Evolutionary conservation across 129 eudicot genomes (phyloP).

Genomic region (Chrysanthemum seticuspe): DNA sequence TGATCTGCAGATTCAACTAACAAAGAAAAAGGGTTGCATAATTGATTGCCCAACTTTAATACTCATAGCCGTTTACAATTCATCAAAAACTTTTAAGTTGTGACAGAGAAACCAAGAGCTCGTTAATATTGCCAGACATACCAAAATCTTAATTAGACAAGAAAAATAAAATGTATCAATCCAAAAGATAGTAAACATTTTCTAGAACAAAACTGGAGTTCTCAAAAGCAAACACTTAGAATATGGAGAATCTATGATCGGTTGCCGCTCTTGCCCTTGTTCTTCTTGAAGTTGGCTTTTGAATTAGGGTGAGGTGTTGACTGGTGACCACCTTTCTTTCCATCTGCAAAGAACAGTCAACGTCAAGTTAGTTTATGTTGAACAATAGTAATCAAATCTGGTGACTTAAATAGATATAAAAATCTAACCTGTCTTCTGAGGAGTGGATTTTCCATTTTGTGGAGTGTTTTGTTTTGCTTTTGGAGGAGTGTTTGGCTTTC

Average conservation of each 20-base stretch:
- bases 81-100: not conserved
- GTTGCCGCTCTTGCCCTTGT: slow-evolving; percentile 24
- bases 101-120: not conserved
- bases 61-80: not conserved
- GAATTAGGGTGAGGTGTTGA: slow-evolving; percentile 44
- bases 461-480: slow-evolving; percentile 20
- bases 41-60: not conserved
- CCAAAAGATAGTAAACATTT: not conserved
- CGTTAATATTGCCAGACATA: not conserved
- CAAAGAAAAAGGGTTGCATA: not conserved
- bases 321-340: slow-evolving; percentile 41
- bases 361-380: not conserved
- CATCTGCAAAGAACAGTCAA: slow-evolving; percentile 25
- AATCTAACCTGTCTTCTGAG: slow-evolving; percentile 48
- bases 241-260: slow-evolving; percentile 7
- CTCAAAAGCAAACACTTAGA: not conserved
- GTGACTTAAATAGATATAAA: not conserved
- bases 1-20: no score
- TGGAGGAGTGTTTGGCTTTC: slow-evolving; percentile 42
- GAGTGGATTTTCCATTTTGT: slow-evolving; percentile 26
- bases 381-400: not conserved
- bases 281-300: slow-evolving; percentile 32
- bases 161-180: not conserved
- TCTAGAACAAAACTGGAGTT: not conserved
- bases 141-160: not conserved